These are phyloP conservation scores for Jaapia argillacea DNA, from an alignment of 768 basidiomycete genomes.

Conservation along the genomic window DNA sequence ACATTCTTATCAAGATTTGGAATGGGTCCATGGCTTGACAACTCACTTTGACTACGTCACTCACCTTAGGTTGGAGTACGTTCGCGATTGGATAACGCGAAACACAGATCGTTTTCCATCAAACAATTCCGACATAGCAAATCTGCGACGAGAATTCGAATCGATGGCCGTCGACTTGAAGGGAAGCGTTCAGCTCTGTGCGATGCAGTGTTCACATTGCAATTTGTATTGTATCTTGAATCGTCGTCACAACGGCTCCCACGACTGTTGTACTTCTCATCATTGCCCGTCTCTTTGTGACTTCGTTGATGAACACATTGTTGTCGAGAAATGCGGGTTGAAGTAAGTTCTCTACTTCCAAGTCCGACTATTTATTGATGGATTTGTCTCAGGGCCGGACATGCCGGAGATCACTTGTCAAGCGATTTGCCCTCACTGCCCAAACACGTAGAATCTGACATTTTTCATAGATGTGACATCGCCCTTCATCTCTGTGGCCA, in stretches of 20 bases:
- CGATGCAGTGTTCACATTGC: constrained; percentile 35
- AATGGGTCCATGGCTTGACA: constrained; percentile 31
- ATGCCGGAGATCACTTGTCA: constrained; percentile 48
- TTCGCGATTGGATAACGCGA: constrained; percentile 38
- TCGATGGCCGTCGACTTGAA: constrained; percentile 33
- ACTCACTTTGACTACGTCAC: constrained; percentile 28
- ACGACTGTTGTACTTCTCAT: constrained; percentile 44
- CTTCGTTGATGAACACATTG: constrained; percentile 26
- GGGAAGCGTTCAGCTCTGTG: constrained; percentile 38
- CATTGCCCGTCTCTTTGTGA: constrained; percentile 33
- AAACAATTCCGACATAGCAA: constrained; percentile 32
- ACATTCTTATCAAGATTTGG: too few relatives aligned
- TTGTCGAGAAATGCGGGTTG: constrained; percentile 30
- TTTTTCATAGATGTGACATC: constrained; percentile 34
- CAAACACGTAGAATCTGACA: too few relatives aligned
- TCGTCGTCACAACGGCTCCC: constrained; percentile 32
- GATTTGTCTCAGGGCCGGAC: constrained; percentile 41
- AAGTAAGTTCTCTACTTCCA: constrained; percentile 26
- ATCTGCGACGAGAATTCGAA: constrained; percentile 34
- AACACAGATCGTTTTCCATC: constrained; percentile 39
- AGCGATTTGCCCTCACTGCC: too few relatives aligned
- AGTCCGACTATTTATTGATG: background rate
- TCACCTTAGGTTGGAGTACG: constrained; percentile 34
- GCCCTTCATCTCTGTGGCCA: constrained; percentile 45
- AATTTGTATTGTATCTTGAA: constrained; percentile 37